Evolutionary conservation across 2,329 filamentous ascomycete genomes (phyloP), one percentile per base, ranked within the genome.

Genomic region (Colletotrichum sp.): DNA sequence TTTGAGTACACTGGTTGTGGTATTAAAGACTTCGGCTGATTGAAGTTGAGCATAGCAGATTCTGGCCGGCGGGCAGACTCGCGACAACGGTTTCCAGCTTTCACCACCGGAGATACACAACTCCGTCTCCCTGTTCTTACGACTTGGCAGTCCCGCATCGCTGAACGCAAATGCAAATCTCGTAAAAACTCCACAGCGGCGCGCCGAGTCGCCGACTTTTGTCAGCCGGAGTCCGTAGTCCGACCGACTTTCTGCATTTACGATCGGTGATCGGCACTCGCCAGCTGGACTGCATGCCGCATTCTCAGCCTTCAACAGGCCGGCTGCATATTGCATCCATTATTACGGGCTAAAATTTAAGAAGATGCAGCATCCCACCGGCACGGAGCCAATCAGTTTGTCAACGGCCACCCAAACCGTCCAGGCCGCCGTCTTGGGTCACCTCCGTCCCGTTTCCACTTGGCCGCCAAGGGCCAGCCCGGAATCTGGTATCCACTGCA

Each of bases 271-370:
- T 52, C 43, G 43, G n/a, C 43, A 21, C n/a, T 52, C 43, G 43
- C 43, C n/a, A 52, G 12, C 43, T 52, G 43, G 10, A 13, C n/a
- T 52, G 43, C 43, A 52, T 21, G 43, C 43, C 0, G n/a, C n/a
- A 21, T 7, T 52, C 24, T 0, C 55, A 0, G 0, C 24, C 55
- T 52, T 52, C n/a, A 52, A 0, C 14, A 28, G 55, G 26, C 26
- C 0, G 55, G 55, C 55, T 28, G 43, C 43, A 52, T 58, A 58
- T 28, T 28, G 55, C n/a, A 24, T 52, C 10, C n/a, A 13, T 52
- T 52, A 6, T 21, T 21, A 14, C n/a, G n/a, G 4, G 43, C n/a
- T 52, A 24, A 21, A 52, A 21, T 21, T 52, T 13, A 0, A 0
- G 6, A 52, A 16, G 7, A 0, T 58, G 24, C 55, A 28, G 55